Base-by-base conservation (phyloP, 768 basidiomycete species). In the Rhodotorula graminis region DNA sequence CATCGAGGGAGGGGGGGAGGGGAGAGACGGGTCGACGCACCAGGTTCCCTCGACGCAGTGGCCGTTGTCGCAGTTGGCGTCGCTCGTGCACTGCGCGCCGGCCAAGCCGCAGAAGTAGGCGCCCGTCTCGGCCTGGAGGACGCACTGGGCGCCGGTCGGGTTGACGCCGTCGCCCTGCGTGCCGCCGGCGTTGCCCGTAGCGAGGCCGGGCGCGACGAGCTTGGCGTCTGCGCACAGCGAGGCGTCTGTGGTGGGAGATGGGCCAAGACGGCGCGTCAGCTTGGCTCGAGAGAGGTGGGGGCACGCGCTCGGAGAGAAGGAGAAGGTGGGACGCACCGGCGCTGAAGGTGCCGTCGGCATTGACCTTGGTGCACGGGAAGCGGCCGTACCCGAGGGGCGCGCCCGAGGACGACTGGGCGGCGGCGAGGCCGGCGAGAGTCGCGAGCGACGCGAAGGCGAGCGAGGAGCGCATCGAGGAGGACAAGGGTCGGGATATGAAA, bases 101-200 rank as follows among this genome's bases (percentile, higher is more conserved):
- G 53, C 65, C 42, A 71, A 67, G 47, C 71, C 71, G 62, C 72
- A 73, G 68, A 69, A 73, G 64, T 69, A 73, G 21, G 63, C 58
- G 31, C 67, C 67, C 11, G 67, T 52, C 60, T 65, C 67, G 53
- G 29, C 8, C 67, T 73, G 64, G 18, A 47, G 19, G 33, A 44
- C n/a, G 64, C 72, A 73, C 9, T 21, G 15, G 15, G 72, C 52
- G 64, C 55, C 31, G 40, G 33, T 40, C 27, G 72, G 72, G 59
- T 25, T 62, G 37, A 29, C 25, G 19, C 61, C 59, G 60, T 65
- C 64, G 55, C 72, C 72, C 53, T 69, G 72, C 25, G n/a, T 42
- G 44, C 40, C 33, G 18, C n/a, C 64, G 37, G 53, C 49, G 50
- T 31, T 31, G 52, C 27, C 29, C 9, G 46, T 58, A 52, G 37